Evolutionary conservation across 2,329 filamentous ascomycete genomes (phyloP).

Genomic region (Trichophyton benhamiae): DNA sequence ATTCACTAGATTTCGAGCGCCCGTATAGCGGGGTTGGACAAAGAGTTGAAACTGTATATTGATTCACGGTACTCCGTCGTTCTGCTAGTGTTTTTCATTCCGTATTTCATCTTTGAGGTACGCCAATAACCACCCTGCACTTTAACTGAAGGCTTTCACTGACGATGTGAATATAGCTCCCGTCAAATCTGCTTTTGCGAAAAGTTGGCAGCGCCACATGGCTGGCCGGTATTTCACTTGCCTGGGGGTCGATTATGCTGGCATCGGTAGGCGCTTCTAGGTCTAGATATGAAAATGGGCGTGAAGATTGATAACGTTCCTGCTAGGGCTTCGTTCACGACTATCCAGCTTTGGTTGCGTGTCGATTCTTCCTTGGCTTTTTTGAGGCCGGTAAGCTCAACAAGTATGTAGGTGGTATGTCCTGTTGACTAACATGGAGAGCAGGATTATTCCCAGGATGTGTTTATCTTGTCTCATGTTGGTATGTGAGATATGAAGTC

Average conservation of each 20-base stretch:
- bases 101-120: constrained; percentile 17
- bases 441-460: constrained; percentile 33
- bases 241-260: constrained; percentile 12
- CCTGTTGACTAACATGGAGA: not conserved
- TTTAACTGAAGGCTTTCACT: not conserved
- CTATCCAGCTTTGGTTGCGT: constrained; percentile 28
- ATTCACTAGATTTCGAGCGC: constrained; percentile 6
- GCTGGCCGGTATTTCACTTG: constrained; percentile 11
- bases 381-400: constrained; percentile 30
- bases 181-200: constrained; percentile 12
- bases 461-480: constrained; percentile 34
- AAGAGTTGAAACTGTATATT: constrained; percentile 11
- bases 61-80: constrained; percentile 13
- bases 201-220: constrained; percentile 12
- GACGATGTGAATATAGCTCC: constrained; percentile 6
- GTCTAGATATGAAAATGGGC: not conserved
- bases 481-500: constrained; percentile 48
- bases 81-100: constrained; percentile 14
- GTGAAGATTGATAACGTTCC: not conserved
- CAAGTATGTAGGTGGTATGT: not conserved
- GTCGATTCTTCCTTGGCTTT: constrained; percentile 33
- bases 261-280: not conserved
- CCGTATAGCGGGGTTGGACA: constrained; percentile 11
- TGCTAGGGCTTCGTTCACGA: constrained; percentile 16
- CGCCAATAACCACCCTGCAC: too few relatives aligned